These are phyloP conservation scores for Fusarium zealandicum DNA, from an alignment of 2,329 filamentous ascomycete species.

Conservation along the genomic window DNA sequence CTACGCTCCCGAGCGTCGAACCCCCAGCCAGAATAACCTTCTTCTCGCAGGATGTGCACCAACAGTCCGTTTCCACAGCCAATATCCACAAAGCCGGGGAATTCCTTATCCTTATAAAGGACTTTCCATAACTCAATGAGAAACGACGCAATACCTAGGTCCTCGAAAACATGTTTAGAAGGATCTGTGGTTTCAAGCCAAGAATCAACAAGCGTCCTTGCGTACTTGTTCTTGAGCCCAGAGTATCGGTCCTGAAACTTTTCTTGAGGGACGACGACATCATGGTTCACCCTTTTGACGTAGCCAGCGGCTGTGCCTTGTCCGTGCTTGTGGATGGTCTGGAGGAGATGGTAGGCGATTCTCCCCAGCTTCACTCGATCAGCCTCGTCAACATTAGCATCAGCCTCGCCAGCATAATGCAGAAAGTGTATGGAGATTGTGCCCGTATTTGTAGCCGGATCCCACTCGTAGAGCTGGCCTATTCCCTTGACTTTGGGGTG, in stretches of 20 bases:
- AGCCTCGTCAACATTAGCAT: conserved; percentile 39
- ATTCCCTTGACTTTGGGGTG: conserved; percentile 79
- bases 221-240: conserved; percentile 80
- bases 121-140: conserved; percentile 88
- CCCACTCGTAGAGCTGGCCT: conserved; percentile 77
- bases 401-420: conserved; percentile 50
- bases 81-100: conserved; percentile 94
- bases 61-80: conserved; percentile 95
- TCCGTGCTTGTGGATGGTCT: conserved; percentile 76
- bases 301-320: conserved; percentile 71
- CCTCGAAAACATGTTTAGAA: conserved; percentile 93
- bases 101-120: conserved; percentile 71
- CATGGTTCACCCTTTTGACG: conserved; percentile 83
- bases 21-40: conserved; percentile 87
- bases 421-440: conserved; percentile 67
- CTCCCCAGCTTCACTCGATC: conserved; percentile 62
- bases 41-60: conserved; percentile 78
- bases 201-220: conserved; percentile 69
- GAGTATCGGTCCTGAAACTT: conserved; percentile 84
- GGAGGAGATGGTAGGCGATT: conserved; percentile 73
- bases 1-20: conserved; percentile 89
- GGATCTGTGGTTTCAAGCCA: conserved; percentile 93
- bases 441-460: conserved; percentile 51
- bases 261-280: conserved; percentile 78
- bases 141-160: conserved; percentile 89